A percentile compares a stretch with the other conserved stretches of the same genome.
phyloP scores from a whole-genome alignment of 164 flowering plant genomes.

The Sedum album region DNA sequence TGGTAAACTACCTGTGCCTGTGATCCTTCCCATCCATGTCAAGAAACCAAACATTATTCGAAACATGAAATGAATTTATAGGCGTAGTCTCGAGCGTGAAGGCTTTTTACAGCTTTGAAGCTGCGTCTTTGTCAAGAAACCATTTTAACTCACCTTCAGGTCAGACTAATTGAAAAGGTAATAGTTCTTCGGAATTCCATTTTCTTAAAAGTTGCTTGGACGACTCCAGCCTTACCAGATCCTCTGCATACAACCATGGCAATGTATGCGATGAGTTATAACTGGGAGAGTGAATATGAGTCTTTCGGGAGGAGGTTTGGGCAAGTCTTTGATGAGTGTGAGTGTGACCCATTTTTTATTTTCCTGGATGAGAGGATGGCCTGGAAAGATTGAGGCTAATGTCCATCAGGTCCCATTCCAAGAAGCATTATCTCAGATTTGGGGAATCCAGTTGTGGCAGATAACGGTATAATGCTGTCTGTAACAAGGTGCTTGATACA shows the following conservation, averaged over 20 bases:
- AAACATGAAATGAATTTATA: too few relatives aligned
- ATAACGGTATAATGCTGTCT: constrained; percentile 10
- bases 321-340: constrained; percentile 64
- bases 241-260: constrained; percentile 65
- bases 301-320: constrained; percentile 77
- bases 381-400: constrained; percentile 73
- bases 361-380: constrained; percentile 63
- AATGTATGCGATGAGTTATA: constrained; percentile 55
- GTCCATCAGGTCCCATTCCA: constrained; percentile 94
- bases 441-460: constrained; percentile 44
- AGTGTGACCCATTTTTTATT: constrained; percentile 64
- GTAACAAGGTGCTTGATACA: not conserved
- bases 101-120: constrained; percentile 20
- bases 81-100: not conserved
- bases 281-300: constrained; percentile 73
- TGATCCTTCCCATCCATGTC: not conserved
- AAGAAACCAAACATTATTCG: not conserved
- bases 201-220: constrained; percentile 36
- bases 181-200: constrained; percentile 20
- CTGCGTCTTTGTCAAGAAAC: constrained; percentile 70
- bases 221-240: constrained; percentile 29
- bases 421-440: constrained; percentile 71
- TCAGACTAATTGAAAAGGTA: constrained; percentile 53
- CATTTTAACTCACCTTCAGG: constrained; percentile 54
- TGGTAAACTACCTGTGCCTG: not conserved